Base-by-base conservation (phyloP, 352 stramenopile genomes). In the Aphanomyces astaci region DNA sequence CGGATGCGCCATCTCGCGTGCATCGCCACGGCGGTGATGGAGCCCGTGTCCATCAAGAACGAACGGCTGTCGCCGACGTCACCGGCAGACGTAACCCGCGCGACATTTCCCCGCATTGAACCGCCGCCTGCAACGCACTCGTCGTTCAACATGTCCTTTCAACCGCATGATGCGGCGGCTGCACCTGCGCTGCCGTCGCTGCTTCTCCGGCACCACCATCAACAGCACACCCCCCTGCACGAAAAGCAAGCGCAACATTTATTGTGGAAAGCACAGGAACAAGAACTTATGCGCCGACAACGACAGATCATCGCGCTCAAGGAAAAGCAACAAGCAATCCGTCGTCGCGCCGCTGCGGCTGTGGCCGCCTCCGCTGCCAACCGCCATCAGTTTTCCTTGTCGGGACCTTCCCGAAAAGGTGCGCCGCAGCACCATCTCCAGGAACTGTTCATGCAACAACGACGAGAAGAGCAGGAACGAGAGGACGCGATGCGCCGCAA, bases 231-330 rank as follows among this genome's bases (percentile, higher is more conserved):
- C 3, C 17, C 22, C 3, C 22, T 54, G 4, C 46, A 68, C 9
- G 48, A 68, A 30, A 33, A 40, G 24, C 62, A 68, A 48, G 31
- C 48, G 15, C 40, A 48, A 24, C 36, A 68, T 32, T 13, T 40
- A 27, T 31, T 32, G 25, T 68, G 62, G 51, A 59, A 33, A 30
- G 62, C 28, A 11, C 62, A 49, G 17, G 51, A 68, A 24, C 62
- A 68, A 45, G 62, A 68, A n/a, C 51, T 68, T n/a, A 59, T 59
- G 62, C 62, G 62, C 28, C 62, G 51, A 13, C 62, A 68, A 45
- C 62, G 62, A 10, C 46, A 68, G 7, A 28, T 48, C 10, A 60
- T 68, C 4, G 62, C 11, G 11, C n/a, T 68, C 39, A 68, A 68
- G 28, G 62, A 68, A 28, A 59, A 59, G 28, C n/a, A 59, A n/a